Evolutionary conservation across 129 eudicot species (phyloP), one percentile per base, ranked within the genome.

Genomic region (Flaveria trinervia): DNA sequence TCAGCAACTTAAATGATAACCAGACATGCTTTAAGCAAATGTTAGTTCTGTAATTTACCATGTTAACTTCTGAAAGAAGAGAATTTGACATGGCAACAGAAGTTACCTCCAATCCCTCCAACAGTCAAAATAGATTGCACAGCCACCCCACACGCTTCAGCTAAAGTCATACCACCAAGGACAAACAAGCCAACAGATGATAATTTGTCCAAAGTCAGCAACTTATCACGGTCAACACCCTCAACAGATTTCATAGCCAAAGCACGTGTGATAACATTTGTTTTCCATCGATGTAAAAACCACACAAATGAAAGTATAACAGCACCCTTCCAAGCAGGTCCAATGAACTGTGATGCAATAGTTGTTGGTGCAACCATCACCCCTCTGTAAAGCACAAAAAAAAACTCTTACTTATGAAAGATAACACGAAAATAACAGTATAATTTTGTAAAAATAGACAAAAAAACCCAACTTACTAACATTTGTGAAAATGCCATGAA

Each of bases 71-170:
- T 9, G 11, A 9, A 61, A 36, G 62, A 55, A 64, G 15, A 39
- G 17, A 22, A 67, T 28, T 44, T 23, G 17, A 45, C 17, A 26
- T 49, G 43, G 66, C 12, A 18, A 33, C 7, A 51, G 62, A 62
- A 80, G 86, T 81, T 73, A 91, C 97, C 97, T 84, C 99, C 99
- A 71, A 95, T 84, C 72, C 99, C 99, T 72, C 99, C 97, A 75
- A 95, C 97, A 11, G 99, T 95, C 71, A 91, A 79, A 50, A 95
- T 81, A 67, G 99, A 91, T 57, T 95, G 99, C 76, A 95, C 92
- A 44, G 99, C 94, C 71, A 95, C 94, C 45, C 99, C 99, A 86
- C 89, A 91, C 2, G 97, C 97, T 81, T 95, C 99, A 54, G 99
- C 99, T 81, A 91, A 68, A 75, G 96, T 90, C 96, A 95, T 88